These are phyloP conservation scores for Paramecium primaurelia DNA, from an alignment of 73 alveolate species.

Conservation along the genomic window DNA sequence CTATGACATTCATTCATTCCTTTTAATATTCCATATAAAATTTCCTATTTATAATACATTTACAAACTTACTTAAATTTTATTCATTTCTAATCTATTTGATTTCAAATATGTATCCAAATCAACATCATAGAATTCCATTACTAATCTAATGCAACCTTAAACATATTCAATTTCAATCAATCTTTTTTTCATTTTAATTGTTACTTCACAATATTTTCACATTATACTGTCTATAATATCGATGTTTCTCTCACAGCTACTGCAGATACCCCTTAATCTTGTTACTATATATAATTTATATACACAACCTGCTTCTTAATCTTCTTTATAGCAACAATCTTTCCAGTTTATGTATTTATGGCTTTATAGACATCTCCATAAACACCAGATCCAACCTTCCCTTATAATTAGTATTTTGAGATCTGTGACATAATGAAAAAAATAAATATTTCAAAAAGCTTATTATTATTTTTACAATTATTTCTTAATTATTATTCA, in stretches of 20 bases:
- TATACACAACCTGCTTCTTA: conserved; percentile 54
- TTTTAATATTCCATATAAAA: neutral
- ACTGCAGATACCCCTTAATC: conserved; percentile 38
- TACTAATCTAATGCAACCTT: conserved; percentile 14
- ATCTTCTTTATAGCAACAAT: conserved; percentile 93
- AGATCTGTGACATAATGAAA: neutral
- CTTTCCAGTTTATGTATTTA: conserved; percentile 82
- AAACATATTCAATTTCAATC: neutral
- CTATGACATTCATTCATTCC: conserved; percentile 25
- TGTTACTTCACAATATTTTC: conserved; percentile 6
- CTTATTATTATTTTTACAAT: neutral
- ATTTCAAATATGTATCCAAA: neutral
- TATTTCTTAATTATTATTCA: neutral
- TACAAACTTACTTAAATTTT: neutral
- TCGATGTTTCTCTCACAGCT: conserved; percentile 6
- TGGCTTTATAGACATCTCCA: conserved; percentile 94
- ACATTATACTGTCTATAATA: neutral
- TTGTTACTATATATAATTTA: neutral
- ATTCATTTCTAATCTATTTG: neutral
- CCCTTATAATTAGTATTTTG: conserved; percentile 38
- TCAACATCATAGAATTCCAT: conserved; percentile 41
- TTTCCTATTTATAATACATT: neutral
- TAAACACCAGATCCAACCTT: conserved; percentile 93
- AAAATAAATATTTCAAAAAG: neutral
- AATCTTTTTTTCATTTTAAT: neutral